These are phyloP conservation scores for Chaetomiaceae sp. DNA, from an alignment of 2,329 filamentous ascomycete genomes.

Conservation along the genomic window DNA sequence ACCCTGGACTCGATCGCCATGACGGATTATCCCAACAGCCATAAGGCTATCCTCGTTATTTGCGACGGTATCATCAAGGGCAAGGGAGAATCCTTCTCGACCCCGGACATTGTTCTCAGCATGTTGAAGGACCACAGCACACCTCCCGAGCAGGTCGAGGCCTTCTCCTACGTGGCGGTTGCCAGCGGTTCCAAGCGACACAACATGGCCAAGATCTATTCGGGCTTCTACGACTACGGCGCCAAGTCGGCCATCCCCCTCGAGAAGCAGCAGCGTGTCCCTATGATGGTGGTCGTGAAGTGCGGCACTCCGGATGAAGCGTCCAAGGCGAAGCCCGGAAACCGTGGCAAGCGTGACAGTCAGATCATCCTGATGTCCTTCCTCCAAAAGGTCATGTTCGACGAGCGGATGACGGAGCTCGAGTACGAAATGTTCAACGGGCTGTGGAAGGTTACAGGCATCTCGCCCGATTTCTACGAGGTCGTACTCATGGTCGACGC, in stretches of 20 bases:
- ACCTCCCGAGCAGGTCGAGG: slow-evolving; percentile 72
- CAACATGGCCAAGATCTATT: slow-evolving; percentile 99
- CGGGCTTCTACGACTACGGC: slow-evolving; percentile 97
- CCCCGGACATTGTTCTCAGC: slow-evolving; percentile 79
- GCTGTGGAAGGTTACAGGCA: slow-evolving; percentile 96
- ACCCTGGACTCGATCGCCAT: slow-evolving; percentile 94
- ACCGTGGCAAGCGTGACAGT: slow-evolving; percentile 96
- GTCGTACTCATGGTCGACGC: slow-evolving; percentile 98
- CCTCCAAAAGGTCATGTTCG: slow-evolving; percentile 99
- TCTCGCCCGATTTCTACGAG: slow-evolving; percentile 97
- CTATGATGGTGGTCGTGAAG: slow-evolving; percentile 96
- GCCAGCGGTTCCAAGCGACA: slow-evolving; percentile 94
- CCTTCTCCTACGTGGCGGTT: slow-evolving; percentile 95
- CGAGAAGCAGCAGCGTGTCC: slow-evolving; percentile 92
- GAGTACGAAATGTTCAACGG: slow-evolving; percentile 99
- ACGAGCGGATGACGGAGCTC: slow-evolving; percentile 98
- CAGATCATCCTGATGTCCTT: slow-evolving; percentile 99
- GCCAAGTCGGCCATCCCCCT: slow-evolving; percentile 68
- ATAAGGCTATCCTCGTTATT: slow-evolving; percentile 93
- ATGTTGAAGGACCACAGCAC: slow-evolving; percentile 95
- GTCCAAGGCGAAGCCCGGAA: slow-evolving; percentile 79
- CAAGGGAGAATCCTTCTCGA: slow-evolving; percentile 78
- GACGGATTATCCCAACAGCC: slow-evolving; percentile 98
- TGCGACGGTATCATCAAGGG: slow-evolving; percentile 98
- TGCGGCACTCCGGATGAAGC: slow-evolving; percentile 88